Conservation (phyloP, 768 basidiomycete species). For the Gloeophyllum trabeum region DNA sequence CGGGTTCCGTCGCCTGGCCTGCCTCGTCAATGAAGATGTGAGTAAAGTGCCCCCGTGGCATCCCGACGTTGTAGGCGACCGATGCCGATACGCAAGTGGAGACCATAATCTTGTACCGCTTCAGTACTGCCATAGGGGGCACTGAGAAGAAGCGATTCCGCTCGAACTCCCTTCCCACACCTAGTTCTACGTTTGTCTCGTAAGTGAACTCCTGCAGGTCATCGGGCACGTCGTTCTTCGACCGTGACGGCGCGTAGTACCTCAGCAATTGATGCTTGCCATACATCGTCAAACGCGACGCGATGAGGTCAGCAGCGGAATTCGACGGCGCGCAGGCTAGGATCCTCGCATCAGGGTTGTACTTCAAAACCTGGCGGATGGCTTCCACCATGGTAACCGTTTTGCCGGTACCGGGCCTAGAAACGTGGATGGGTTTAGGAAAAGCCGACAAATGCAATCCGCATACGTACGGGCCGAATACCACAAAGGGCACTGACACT, state of each 20-base stretch:
- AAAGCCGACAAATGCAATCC: background rate
- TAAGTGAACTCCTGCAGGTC: conserved; percentile 25
- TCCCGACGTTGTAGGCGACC: conserved; percentile 41
- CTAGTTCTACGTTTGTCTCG: conserved; percentile 7
- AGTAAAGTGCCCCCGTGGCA: conserved; percentile 48
- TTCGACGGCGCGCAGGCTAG: conserved; percentile 62
- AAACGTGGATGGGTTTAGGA: background rate
- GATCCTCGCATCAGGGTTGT: conserved; percentile 30
- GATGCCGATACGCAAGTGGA: conserved; percentile 56
- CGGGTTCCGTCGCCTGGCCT: conserved; percentile 63
- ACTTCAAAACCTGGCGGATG: conserved; percentile 40
- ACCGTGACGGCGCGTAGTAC: conserved; percentile 45
- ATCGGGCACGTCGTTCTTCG: conserved; percentile 23
- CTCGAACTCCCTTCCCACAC: background rate
- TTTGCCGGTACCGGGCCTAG: conserved; percentile 56
- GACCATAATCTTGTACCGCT: conserved; percentile 42
- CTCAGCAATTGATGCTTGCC: conserved; percentile 34
- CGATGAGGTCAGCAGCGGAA: conserved; percentile 53
- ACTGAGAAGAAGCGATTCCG: conserved; percentile 25
- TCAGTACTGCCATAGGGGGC: conserved; percentile 28
- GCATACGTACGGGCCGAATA: conserved; percentile 52
- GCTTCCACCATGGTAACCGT: conserved; percentile 56
- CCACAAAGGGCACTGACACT: conserved; percentile 42
- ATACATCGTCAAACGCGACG: conserved; percentile 27
- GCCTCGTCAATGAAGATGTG: conserved; percentile 69